Conservation (phyloP, 148 eudicot genomes). For the Fallopia convolvulus region DNA sequence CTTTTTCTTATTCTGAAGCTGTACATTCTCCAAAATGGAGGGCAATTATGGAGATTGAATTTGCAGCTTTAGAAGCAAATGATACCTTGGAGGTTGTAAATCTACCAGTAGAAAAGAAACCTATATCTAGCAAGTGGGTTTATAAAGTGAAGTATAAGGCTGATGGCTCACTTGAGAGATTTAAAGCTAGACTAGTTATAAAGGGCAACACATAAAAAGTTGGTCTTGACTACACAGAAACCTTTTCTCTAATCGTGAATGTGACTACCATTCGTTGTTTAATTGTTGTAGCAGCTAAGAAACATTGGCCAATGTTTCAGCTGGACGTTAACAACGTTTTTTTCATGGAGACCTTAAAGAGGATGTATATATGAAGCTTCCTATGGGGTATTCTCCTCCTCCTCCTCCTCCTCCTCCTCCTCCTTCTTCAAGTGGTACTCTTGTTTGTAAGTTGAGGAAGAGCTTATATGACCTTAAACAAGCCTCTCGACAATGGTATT, state of each 20-base stretch:
- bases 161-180: not conserved
- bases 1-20: not conserved
- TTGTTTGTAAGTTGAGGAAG: too few relatives aligned
- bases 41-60: not conserved
- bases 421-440: too few relatives aligned
- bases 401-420: not conserved
- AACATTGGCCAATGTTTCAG: not conserved
- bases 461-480: too few relatives aligned
- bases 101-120: not conserved
- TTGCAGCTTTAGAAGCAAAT: not conserved
- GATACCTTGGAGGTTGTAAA: not conserved
- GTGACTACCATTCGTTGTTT: not conserved
- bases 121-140: constrained; percentile 9
- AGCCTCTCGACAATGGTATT: too few relatives aligned
- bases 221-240: not conserved
- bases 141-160: not conserved
- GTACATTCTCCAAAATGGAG: not conserved
- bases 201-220: not conserved
- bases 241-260: not conserved
- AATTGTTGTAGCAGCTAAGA: not conserved
- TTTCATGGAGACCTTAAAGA: not conserved
- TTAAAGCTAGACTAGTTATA: not conserved
- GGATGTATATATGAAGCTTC: too few relatives aligned
- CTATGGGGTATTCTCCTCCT: too few relatives aligned
- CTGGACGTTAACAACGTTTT: not conserved